phyloP scores from a whole-genome alignment of 805 yeast species.

The Kodamaea kaohsiungensis region DNA sequence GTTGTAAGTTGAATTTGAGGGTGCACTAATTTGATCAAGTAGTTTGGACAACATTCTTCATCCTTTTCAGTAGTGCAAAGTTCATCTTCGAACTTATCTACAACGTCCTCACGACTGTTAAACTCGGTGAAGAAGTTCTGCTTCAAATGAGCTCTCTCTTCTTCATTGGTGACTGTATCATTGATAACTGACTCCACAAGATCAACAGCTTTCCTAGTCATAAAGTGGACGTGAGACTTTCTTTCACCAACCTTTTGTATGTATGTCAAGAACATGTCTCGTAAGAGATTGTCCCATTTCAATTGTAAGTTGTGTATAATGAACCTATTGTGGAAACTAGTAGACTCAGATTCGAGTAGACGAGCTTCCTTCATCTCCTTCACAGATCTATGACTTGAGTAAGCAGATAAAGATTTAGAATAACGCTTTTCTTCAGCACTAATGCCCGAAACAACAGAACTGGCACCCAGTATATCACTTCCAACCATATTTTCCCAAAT shows the following conservation, averaged over 20 bases:
- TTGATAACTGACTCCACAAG: slow-evolving; percentile 45
- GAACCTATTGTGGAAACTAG: slow-evolving; percentile 64
- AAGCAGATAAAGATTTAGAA: slow-evolving; percentile 25
- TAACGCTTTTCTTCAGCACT: slow-evolving; percentile 8
- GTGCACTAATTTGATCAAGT: slow-evolving; percentile 64
- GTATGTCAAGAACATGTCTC: slow-evolving; percentile 66
- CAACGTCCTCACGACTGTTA: slow-evolving; percentile 31
- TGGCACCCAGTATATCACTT: slow-evolving; percentile 3
- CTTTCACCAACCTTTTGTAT: slow-evolving; percentile 46
- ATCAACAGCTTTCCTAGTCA: slow-evolving; percentile 51
- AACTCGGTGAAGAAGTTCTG: slow-evolving; percentile 15
- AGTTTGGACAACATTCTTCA: slow-evolving; percentile 54
- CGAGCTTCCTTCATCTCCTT: slow-evolving; percentile 9
- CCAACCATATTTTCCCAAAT: slow-evolving; percentile 22
- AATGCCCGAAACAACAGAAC: slow-evolving; percentile 4
- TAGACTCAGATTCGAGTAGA: slow-evolving; percentile 26
- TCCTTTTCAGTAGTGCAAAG: slow-evolving; percentile 42
- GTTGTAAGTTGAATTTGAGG: slow-evolving; percentile 78
- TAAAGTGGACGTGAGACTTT: slow-evolving; percentile 43
- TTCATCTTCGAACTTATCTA: slow-evolving; percentile 53
- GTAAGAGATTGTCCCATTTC: slow-evolving; percentile 73
- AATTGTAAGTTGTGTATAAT: slow-evolving; percentile 70
- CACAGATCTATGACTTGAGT: slow-evolving; percentile 29
- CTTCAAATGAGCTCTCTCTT: slow-evolving; percentile 19
- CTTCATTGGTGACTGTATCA: slow-evolving; percentile 16